These are phyloP conservation scores for Bisporella sp. DNA, from an alignment of 2,329 filamentous ascomycete species.

Conservation along the genomic window DNA sequence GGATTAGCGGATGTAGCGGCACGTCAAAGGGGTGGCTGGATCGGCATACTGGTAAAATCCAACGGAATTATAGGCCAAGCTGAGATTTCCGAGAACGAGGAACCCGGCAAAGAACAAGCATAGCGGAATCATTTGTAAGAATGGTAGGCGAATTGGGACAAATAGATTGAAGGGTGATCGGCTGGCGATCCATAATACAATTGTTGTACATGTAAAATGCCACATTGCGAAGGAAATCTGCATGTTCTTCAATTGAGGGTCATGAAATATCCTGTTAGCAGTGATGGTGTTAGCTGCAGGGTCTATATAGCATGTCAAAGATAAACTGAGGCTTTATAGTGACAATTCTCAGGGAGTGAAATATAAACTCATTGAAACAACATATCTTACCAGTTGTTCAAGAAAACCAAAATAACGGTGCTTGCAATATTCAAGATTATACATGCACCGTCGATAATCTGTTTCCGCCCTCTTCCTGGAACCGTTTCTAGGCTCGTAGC, in stretches of 20 bases:
- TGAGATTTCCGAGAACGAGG: slow-evolving; percentile 38
- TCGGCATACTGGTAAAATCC: slow-evolving; percentile 35
- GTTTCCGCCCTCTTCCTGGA: slow-evolving; percentile 9
- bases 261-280: slow-evolving; percentile 33
- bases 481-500: slow-evolving; percentile 1
- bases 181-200: slow-evolving; percentile 36
- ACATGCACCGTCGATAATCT: slow-evolving; percentile 22
- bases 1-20: too few relatives aligned
- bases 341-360: too few relatives aligned
- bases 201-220: slow-evolving; percentile 37
- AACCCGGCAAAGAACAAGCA: slow-evolving; percentile 40
- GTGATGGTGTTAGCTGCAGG: neutral
- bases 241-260: slow-evolving; percentile 35
- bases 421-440: slow-evolving; percentile 36
- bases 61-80: slow-evolving; percentile 38
- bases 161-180: slow-evolving; percentile 36
- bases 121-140: slow-evolving; percentile 36
- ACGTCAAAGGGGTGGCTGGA: too few relatives aligned
- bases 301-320: too few relatives aligned
- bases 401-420: slow-evolving; percentile 35
- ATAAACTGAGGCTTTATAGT: too few relatives aligned
- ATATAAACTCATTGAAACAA: too few relatives aligned
- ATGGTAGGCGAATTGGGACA: slow-evolving; percentile 35
- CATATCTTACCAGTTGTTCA: slow-evolving; percentile 34
- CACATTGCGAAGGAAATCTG: slow-evolving; percentile 41